phyloP scores from a whole-genome alignment of 1,284 basidiomycete genomes.

The Ceratobasidium theobromae region DNA sequence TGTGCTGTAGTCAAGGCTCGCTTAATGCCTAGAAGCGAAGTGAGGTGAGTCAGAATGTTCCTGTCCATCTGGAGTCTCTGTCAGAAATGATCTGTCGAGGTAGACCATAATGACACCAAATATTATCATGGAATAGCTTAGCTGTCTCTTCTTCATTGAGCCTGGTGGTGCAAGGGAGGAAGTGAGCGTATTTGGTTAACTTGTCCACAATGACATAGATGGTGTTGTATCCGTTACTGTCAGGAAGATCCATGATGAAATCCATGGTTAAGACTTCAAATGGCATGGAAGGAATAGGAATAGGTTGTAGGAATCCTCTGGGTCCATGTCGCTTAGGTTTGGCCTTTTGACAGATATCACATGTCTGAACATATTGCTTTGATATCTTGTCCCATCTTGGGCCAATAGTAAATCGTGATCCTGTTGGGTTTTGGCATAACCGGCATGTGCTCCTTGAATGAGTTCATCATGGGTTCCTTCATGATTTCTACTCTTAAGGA shows the following conservation, averaged over 20 bases:
- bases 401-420: constrained; percentile 43
- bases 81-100: constrained; percentile 41
- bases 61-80: constrained; percentile 40
- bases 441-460: constrained; percentile 43
- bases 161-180: constrained; percentile 42
- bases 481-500: constrained; percentile 37
- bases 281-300: constrained; percentile 46
- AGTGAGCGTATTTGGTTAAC: constrained; percentile 46
- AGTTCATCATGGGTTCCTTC: constrained; percentile 40
- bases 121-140: constrained; percentile 35
- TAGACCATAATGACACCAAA: constrained; percentile 37
- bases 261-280: constrained; percentile 51
- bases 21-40: constrained; percentile 33
- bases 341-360: constrained; percentile 48
- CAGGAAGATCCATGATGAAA: constrained; percentile 49
- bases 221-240: constrained; percentile 42
- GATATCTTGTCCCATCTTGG: constrained; percentile 41
- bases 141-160: constrained; percentile 33
- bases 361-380: constrained; percentile 41
- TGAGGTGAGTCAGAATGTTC: constrained; percentile 40
- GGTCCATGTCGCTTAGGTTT: constrained; percentile 42
- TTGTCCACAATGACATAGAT: constrained; percentile 47
- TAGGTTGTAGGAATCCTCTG: constrained; percentile 45
- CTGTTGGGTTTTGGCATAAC: constrained; percentile 40
- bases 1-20: constrained; percentile 40